These are phyloP conservation scores for Moniliella sp. DNA, from an alignment of 1,284 basidiomycete species.

Conservation along the genomic window DNA sequence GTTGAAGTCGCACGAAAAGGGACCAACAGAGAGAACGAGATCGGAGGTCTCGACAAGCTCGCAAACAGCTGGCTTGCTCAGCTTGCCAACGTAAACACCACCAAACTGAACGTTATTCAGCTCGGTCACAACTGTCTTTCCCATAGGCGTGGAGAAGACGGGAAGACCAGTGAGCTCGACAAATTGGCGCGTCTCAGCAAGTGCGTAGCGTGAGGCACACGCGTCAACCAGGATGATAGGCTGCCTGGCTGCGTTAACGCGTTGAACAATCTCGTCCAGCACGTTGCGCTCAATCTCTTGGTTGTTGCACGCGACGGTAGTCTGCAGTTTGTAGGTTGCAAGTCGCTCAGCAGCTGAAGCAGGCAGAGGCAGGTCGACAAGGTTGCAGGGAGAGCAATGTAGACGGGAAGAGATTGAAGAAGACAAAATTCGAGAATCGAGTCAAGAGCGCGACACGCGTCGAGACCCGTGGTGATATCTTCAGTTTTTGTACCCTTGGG, in stretches of 20 bases:
- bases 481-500: no score
- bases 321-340: no score
- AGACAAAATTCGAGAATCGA: no score
- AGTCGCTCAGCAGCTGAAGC: no score
- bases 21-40: constrained; percentile 60
- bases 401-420: no score
- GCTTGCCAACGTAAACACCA: constrained; percentile 43
- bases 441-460: no score
- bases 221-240: constrained; percentile 68
- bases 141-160: constrained; percentile 54
- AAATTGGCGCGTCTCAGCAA: constrained; percentile 49
- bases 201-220: constrained; percentile 57
- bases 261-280: constrained; percentile 43
- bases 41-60: constrained; percentile 60
- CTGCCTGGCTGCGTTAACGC: constrained; percentile 47
- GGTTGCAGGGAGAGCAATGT: no score
- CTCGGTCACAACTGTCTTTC: constrained; percentile 62
- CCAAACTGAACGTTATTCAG: constrained; percentile 62
- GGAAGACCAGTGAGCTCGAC: constrained; percentile 43
- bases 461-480: no score
- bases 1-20: constrained; percentile 70
- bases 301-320: no score
- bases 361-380: no score
- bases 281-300: constrained; percentile 41
- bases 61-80: constrained; percentile 42